Conservation (phyloP, 192 early-diverging fungal species). For the Funneliformis mosseae region DNA sequence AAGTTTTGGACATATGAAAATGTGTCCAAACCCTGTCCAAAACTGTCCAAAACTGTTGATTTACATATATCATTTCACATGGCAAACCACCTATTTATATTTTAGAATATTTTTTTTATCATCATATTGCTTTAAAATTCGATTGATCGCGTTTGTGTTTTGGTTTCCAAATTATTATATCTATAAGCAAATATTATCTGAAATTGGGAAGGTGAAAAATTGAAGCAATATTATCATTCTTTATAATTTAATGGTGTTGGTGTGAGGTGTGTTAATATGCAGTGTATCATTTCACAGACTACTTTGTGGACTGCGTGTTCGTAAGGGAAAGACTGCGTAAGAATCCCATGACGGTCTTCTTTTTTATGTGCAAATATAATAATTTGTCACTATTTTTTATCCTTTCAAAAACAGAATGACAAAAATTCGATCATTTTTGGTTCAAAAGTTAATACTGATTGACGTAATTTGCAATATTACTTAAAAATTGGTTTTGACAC, state of each 20-base stretch:
- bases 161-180: no score
- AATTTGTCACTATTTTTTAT: not conserved
- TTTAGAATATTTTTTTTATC: no score
- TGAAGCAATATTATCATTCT: not conserved
- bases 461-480: no score
- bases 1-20: no score
- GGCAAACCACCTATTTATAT: no score
- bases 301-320: slow-evolving; percentile 20
- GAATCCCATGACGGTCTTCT: not conserved
- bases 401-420: slow-evolving; percentile 23
- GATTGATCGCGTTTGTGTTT: no score
- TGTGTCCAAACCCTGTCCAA: no score
- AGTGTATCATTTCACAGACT: not conserved
- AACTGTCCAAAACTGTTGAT: no score
- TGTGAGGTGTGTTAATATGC: slow-evolving; percentile 3
- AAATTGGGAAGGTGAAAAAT: slow-evolving; percentile 2
- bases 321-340: slow-evolving; percentile 25
- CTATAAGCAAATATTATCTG: slow-evolving; percentile 8
- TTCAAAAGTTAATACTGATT: no score
- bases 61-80: no score
- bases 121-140: no score
- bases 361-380: not conserved
- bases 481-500: no score
- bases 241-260: not conserved
- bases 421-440: slow-evolving; percentile 27